A percentile compares a stretch with the other conserved stretches of the same genome.
These are phyloP conservation scores for Graphium sp. DNA, from an alignment of 2,329 filamentous ascomycete genomes.

Conservation along the genomic window DNA sequence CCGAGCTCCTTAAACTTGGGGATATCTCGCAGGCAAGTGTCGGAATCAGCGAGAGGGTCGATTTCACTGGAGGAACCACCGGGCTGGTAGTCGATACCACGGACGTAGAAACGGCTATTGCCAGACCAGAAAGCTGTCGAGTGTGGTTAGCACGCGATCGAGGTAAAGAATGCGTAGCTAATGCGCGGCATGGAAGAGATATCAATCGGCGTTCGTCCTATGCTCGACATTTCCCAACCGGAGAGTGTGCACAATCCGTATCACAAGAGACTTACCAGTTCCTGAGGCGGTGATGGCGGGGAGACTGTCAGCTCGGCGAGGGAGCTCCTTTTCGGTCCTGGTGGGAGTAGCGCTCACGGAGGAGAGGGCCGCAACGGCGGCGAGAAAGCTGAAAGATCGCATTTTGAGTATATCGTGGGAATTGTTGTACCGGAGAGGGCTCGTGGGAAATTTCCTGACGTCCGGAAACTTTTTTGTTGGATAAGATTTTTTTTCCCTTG, in stretches of 20 bases:
- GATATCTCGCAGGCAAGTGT: conserved; percentile 64
- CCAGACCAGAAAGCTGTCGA: conserved; percentile 41
- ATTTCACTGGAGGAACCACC: conserved; percentile 33
- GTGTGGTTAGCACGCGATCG: no score
- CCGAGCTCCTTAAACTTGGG: conserved; percentile 69
- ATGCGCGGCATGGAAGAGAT: no score
- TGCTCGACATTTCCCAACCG: not conserved
- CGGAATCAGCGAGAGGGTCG: conserved; percentile 64
- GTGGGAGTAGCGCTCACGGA: conserved; percentile 31
- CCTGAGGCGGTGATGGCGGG: conserved; percentile 35
- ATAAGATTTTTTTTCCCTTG: no score
- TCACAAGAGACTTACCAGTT: conserved; percentile 40
- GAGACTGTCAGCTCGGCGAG: conserved; percentile 30
- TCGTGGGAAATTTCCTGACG: no score
- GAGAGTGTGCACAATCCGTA: not conserved
- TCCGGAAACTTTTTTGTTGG: no score
- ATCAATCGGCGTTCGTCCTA: not conserved
- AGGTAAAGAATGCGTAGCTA: no score
- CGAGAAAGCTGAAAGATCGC: conserved; percentile 28
- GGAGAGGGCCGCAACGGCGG: conserved; percentile 27
- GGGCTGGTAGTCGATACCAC: conserved; percentile 47
- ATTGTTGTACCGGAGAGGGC: no score
- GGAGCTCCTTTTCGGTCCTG: conserved; percentile 25
- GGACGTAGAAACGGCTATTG: conserved; percentile 37
- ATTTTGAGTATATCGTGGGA: conserved; percentile 18